Conservation (phyloP, 306 rosid genomes). For the Quercus ilex region DNA sequence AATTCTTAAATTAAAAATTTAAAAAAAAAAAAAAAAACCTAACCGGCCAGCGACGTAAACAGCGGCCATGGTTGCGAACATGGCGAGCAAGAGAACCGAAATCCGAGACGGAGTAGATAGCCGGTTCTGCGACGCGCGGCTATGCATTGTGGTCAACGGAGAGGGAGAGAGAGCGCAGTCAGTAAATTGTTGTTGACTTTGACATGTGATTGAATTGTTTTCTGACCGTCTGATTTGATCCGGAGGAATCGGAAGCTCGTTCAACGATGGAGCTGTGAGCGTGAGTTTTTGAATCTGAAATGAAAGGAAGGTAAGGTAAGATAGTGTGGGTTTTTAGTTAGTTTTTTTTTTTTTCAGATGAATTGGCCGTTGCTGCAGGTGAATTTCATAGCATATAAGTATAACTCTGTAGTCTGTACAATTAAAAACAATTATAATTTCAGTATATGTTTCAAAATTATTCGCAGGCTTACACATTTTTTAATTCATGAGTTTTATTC, state of each 20-base stretch:
- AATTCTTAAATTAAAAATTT: neutral
- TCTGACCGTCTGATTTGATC: slow-evolving; percentile 40
- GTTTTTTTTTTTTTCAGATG: too few relatives aligned
- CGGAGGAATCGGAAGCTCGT: neutral
- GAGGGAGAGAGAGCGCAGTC: neutral
- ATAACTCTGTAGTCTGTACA: too few relatives aligned
- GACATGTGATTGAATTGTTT: neutral
- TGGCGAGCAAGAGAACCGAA: slow-evolving; percentile 41
- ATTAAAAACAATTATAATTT: too few relatives aligned
- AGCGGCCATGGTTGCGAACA: slow-evolving; percentile 67
- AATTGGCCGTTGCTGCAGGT: too few relatives aligned
- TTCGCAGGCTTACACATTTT: too few relatives aligned
- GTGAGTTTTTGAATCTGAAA: neutral
- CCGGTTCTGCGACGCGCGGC: slow-evolving; percentile 58
- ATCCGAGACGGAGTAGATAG: slow-evolving; percentile 48
- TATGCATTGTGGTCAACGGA: slow-evolving; percentile 35
- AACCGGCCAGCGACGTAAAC: slow-evolving; percentile 73
- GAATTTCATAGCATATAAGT: too few relatives aligned
- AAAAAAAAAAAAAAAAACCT: neutral
- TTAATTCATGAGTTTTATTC: too few relatives aligned
- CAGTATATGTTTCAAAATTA: too few relatives aligned
- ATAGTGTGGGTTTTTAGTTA: too few relatives aligned
- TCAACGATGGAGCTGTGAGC: neutral
- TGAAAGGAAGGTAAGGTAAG: neutral
- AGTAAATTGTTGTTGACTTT: slow-evolving; percentile 21